Base-by-base conservation (phyloP, 768 basidiomycete genomes). In the Podaxis sp. region DNA sequence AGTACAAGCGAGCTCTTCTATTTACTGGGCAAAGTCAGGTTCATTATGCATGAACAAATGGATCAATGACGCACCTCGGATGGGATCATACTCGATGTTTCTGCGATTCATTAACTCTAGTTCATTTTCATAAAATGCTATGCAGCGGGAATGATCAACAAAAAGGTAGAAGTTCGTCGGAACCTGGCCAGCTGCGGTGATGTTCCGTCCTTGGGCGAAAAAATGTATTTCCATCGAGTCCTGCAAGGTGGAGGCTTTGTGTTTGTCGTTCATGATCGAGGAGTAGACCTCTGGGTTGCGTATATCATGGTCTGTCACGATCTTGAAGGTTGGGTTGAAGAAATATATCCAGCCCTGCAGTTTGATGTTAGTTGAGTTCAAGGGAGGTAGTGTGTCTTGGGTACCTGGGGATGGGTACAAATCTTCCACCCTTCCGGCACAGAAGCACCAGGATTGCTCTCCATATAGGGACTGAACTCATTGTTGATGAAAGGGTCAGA, bases 321-420 rank as follows among this genome's bases (percentile, higher is more conserved):
- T 69, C 56, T 75, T 76, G n/a, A 75, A 66, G 8, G 66, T 60
- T 4, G 73, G 65, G 64, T 81, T 79, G 63, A 72, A 70, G 69
- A 83, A 85, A 67, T 86, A 85, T 12, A 84, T 67, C 75, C 78
- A 84, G 25, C 84, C 83, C 75, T 81, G 69, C 22, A 72, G 72
- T 51, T 13, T 17, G 13, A 47, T 3, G 13, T 59, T 29, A 55
- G 41, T 55, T 55, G 52, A 33, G n/a, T 12, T 37, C 9, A 36
- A 38, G 27, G 24, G 55, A 13, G 53, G 9, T 24, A 37, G 43
- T 24, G 54, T 27, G 29, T 37, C 33, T 38, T 1, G 5, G 33
- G 12, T 33, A 76, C 77, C 64, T 75, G 73, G 41, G 75, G 73
- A 51, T 84, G 82, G 22, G 78, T 73, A 59, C 78, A 78, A 12